Evolutionary conservation across 2,329 filamentous ascomycete species (phyloP), one percentile per base, ranked within the genome.

Genomic region (Fusarium humuli): DNA sequence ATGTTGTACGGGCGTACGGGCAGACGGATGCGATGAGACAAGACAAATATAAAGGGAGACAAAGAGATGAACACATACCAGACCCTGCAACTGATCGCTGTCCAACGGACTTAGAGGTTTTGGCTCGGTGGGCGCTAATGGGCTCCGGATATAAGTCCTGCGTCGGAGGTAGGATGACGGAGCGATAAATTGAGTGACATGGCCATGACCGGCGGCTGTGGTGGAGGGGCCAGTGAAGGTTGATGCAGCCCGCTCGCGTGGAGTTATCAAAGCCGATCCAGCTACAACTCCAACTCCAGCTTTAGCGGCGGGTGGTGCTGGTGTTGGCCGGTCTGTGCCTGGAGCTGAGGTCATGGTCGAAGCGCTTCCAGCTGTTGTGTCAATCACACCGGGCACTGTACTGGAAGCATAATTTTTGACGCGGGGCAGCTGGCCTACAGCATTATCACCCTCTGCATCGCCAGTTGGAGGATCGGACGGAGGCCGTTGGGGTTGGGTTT

Each of bases 51-150:
- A 32, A 62, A 58, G 46, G 37, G 40, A 52, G 34, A 49, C 32
- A 22, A 54, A 57, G 45, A 63, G 48, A 58, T 44, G 25, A 57
- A 57, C 30, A 77, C 91, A 83, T 83, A 94, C 92, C 85, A 94
- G 84, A 74, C 91, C 92, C 78, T 93, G 90, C 76, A 91, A 86
- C 83, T 94, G 92, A 78, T 94, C 92, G 82, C 86, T 89, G 80
- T 95, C 92, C 62, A 92, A 83, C 65, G 87, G 85, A 75, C 85
- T 90, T 80, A 85, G 82, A 65, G 81, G 77, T 70, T 81, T 81
- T 68, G 79, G 73, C 69, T 83, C 81, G 63, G 81, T 70, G 69
- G 66, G 71, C 71, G 79, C 74, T 79, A 81, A 81, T 71, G 75
- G 75, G 73, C 70, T 78, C 65, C 76, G 73, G 60, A 74, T 73